A percentile compares a stretch with the other conserved stretches of the same genome.
Conservation (phyloP, 805 yeast species). For the Lachancea nothofagi region DNA sequence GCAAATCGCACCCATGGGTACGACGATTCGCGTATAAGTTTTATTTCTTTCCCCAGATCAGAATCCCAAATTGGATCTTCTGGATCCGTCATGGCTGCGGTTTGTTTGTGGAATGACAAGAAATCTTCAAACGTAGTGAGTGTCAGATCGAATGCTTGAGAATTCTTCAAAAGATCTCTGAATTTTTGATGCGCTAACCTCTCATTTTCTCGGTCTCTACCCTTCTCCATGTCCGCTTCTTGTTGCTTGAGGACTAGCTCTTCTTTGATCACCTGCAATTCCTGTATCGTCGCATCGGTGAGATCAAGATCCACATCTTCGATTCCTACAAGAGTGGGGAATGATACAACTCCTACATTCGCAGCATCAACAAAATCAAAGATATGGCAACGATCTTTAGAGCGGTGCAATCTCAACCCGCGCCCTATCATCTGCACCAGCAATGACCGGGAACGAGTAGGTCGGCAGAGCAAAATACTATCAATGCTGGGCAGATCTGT, state of each 20-base stretch:
- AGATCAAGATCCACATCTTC: conserved; percentile 14
- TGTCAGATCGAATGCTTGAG: conserved; percentile 28
- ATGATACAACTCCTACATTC: conserved; percentile 48
- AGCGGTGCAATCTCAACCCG: conserved; percentile 62
- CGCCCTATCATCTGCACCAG: conserved; percentile 88
- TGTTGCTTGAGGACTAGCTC: conserved; percentile 19
- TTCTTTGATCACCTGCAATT: conserved; percentile 27
- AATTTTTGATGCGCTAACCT: conserved; percentile 13
- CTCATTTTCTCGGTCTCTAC: conserved; percentile 11
- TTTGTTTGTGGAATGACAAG: conserved; percentile 26
- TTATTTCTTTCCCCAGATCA: conserved; percentile 14
- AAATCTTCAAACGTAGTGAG: conserved; percentile 39
- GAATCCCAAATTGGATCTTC: not conserved
- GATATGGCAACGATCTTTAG: conserved; percentile 63
- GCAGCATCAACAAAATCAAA: conserved; percentile 70
- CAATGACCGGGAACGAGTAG: conserved; percentile 68
- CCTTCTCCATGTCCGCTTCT: conserved; percentile 12
- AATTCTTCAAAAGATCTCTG: conserved; percentile 14
- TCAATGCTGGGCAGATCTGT: conserved; percentile 91
- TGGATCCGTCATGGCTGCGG: conserved; percentile 2
- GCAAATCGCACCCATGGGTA: conserved; percentile 36
- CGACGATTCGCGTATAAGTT: conserved; percentile 20
- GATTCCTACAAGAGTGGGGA: conserved; percentile 46
- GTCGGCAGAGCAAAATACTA: conserved; percentile 69
- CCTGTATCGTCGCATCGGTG: conserved; percentile 32